phyloP scores from a whole-genome alignment of 108 stramenopile species.

The Nitzschia palea region DNA sequence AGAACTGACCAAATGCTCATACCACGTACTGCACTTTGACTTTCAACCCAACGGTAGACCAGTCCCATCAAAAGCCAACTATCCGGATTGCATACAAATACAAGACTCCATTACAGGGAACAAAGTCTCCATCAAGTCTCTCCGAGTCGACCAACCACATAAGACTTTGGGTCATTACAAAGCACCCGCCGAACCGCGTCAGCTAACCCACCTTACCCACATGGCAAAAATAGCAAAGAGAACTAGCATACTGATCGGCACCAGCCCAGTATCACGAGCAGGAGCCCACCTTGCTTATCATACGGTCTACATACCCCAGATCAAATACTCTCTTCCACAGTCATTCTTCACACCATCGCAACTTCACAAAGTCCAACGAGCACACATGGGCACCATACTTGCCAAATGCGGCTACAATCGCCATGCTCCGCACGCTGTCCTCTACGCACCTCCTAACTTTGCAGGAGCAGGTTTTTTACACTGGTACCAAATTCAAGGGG shows the following conservation, averaged over 20 bases:
- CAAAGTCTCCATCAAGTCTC: neutral
- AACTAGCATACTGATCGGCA: neutral
- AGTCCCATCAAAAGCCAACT: neutral
- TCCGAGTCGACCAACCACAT: no score
- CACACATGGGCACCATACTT: neutral
- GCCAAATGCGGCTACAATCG: no score
- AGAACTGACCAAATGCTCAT: neutral
- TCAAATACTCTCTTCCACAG: neutral
- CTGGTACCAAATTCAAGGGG: no score
- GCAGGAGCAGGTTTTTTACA: neutral
- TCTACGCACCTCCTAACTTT: neutral
- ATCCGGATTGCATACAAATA: neutral
- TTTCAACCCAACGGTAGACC: neutral
- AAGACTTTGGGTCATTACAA: neutral
- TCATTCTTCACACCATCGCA: neutral
- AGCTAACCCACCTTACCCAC: neutral
- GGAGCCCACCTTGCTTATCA: neutral
- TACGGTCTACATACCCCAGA: neutral
- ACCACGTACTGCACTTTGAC: neutral
- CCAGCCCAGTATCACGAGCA: neutral
- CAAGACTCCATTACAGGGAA: neutral
- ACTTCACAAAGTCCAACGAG: neutral
- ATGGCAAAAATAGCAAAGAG: neutral
- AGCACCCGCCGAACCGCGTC: neutral
- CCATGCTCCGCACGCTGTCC: no score